Evolutionary conservation across 345 rosid species (phyloP).

Genomic region (Euphorbia tirucalli): DNA sequence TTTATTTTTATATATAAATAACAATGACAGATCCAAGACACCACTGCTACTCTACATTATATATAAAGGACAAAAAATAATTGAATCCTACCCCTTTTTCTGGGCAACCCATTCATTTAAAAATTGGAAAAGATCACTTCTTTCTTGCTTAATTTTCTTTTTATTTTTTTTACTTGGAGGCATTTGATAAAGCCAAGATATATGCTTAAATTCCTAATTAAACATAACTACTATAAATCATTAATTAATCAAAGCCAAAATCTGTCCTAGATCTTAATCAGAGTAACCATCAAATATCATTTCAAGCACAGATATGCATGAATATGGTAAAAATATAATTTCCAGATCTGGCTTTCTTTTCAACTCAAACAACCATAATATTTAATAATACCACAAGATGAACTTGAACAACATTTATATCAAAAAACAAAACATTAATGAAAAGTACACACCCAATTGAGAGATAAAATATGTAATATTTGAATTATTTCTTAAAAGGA

Average conservation of each 20-base stretch:
- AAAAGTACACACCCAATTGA: neutral
- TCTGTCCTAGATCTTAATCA: conserved; percentile 2
- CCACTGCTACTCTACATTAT: too few species aligned
- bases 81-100: too few species aligned
- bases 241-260: neutral
- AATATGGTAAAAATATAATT: neutral
- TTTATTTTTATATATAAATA: too few species aligned
- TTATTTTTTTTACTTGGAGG: neutral
- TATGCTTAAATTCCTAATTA: too few species aligned
- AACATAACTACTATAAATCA: neutral
- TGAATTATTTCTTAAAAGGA: too few species aligned
- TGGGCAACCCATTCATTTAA: too few species aligned
- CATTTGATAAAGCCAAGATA: neutral
- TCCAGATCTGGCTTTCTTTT: conserved; percentile 5
- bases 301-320: neutral
- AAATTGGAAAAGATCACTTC: too few species aligned
- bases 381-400: neutral
- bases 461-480: neutral
- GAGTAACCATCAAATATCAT: too few species aligned
- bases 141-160: too few species aligned
- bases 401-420: neutral
- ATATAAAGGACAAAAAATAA: too few species aligned
- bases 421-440: neutral
- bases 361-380: neutral
- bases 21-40: too few species aligned